phyloP scores from a whole-genome alignment of 805 yeast genomes.

The Kurtzmaniella cleridarum region DNA sequence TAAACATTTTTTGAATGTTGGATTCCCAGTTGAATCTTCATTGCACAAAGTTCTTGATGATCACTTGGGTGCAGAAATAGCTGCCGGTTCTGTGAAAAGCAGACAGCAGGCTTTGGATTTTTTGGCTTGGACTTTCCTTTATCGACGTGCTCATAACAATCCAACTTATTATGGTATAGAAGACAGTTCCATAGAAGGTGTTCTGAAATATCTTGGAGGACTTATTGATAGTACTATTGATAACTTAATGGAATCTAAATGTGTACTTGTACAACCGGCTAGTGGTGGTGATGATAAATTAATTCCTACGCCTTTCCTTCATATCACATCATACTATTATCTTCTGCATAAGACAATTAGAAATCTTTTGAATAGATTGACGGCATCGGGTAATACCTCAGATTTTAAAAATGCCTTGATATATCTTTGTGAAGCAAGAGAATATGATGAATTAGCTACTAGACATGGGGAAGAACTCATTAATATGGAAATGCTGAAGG shows the following conservation, averaged over 20 bases:
- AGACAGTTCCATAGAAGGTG: slow-evolving; percentile 51
- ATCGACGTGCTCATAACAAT: slow-evolving; percentile 68
- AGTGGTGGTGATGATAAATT: slow-evolving; percentile 25
- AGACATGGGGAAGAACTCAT: slow-evolving; percentile 88
- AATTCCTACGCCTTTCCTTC: slow-evolving; percentile 74
- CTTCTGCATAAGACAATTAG: slow-evolving; percentile 87
- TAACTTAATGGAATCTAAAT: slow-evolving; percentile 65
- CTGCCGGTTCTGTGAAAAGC: slow-evolving; percentile 60
- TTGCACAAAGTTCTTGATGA: slow-evolving; percentile 72
- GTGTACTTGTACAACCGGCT: slow-evolving; percentile 51
- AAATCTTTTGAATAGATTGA: slow-evolving; percentile 51
- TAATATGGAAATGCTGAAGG: slow-evolving; percentile 76
- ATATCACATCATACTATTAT: slow-evolving; percentile 87
- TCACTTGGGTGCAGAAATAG: slow-evolving; percentile 77
- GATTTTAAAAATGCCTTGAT: slow-evolving; percentile 60
- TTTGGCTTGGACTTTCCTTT: slow-evolving; percentile 70
- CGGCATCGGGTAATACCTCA: slow-evolving; percentile 23
- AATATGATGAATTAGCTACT: slow-evolving; percentile 83
- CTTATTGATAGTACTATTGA: slow-evolving; percentile 66
- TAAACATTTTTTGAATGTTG: slow-evolving; percentile 71
- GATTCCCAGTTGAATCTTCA: slow-evolving; percentile 80
- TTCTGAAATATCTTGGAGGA: slow-evolving; percentile 51
- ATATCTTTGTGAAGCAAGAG: slow-evolving; percentile 59
- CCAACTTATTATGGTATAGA: slow-evolving; percentile 75
- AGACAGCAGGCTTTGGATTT: slow-evolving; percentile 71